Evolutionary conservation across 2,329 filamentous ascomycete species (phyloP).

Genomic region (Arthrobotrys megalospora): DNA sequence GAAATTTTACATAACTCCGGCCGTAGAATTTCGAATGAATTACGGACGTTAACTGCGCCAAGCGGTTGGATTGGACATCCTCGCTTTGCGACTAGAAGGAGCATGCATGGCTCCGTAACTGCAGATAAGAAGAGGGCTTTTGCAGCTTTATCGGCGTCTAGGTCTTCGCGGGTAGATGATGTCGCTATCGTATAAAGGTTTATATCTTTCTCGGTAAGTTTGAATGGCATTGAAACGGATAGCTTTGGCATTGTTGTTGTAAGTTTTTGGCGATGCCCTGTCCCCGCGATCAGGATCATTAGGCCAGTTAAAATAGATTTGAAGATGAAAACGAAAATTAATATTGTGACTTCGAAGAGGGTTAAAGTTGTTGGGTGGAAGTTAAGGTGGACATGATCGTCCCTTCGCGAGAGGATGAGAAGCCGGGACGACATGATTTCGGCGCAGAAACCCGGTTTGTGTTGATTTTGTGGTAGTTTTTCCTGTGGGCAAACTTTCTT

Average conservation of each 20-base stretch:
- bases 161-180: background rate
- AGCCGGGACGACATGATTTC: slow-evolving; percentile 30
- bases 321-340: slow-evolving; percentile 49
- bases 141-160: slow-evolving; percentile 21
- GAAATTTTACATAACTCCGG: slow-evolving; percentile 42
- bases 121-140: slow-evolving; percentile 45
- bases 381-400: slow-evolving; percentile 30
- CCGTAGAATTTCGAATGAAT: slow-evolving; percentile 41
- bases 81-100: slow-evolving; percentile 43
- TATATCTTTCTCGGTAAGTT: slow-evolving; percentile 42
- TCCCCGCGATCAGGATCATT: slow-evolving; percentile 36
- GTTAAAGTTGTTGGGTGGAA: slow-evolving; percentile 47
- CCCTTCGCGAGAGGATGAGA: slow-evolving; percentile 21
- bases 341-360: slow-evolving; percentile 23
- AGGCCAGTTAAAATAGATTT: slow-evolving; percentile 39
- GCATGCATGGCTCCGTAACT: slow-evolving; percentile 45
- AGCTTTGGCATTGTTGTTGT: slow-evolving; percentile 49
- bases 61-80: slow-evolving; percentile 52
- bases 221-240: slow-evolving; percentile 55
- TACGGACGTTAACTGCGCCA: slow-evolving; percentile 47
- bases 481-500: slow-evolving; percentile 34
- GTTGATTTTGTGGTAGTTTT: slow-evolving; percentile 49
- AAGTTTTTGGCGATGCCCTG: slow-evolving; percentile 13
- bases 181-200: slow-evolving; percentile 24
- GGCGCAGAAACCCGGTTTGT: background rate